Evolutionary conservation across 2,329 filamentous ascomycete genomes (phyloP).

Genomic region (Boeremia exigua): DNA sequence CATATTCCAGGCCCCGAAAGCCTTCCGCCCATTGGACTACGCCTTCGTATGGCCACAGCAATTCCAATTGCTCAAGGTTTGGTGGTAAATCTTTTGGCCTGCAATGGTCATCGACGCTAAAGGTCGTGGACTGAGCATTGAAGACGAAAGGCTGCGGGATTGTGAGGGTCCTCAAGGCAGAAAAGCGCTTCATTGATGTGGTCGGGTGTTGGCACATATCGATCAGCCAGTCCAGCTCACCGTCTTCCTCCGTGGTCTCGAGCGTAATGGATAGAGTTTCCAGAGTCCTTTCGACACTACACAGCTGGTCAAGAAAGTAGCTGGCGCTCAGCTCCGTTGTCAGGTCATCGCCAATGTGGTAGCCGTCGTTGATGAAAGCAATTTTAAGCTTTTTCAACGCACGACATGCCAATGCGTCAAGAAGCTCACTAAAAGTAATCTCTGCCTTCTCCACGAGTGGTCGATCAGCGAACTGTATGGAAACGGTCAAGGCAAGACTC

Average conservation of each 20-base stretch:
- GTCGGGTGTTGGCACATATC: constrained; percentile 16
- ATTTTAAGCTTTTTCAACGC: constrained; percentile 23
- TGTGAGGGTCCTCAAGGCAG: constrained; percentile 16
- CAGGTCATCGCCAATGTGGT: constrained; percentile 20
- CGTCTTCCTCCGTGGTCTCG: constrained; percentile 19
- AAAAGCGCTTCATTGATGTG: constrained; percentile 17
- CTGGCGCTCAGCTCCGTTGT: constrained; percentile 18
- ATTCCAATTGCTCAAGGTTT: constrained; percentile 22
- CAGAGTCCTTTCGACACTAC: constrained; percentile 14
- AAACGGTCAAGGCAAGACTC: constrained; percentile 21
- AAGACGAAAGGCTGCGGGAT: constrained; percentile 28
- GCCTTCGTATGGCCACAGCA: constrained; percentile 20
- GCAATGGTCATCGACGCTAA: background rate
- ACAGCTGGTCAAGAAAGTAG: constrained; percentile 25
- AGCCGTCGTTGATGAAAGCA: constrained; percentile 24
- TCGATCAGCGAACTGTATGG: constrained; percentile 27
- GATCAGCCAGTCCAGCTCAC: constrained; percentile 22
- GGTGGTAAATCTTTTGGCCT: constrained; percentile 19
- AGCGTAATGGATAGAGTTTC: constrained; percentile 22
- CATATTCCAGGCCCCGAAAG: background rate
- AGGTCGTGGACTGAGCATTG: background rate
- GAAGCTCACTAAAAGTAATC: constrained; percentile 22
- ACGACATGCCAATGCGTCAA: constrained; percentile 28
- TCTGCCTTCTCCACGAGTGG: constrained; percentile 20
- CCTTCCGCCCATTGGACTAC: constrained; percentile 17